Percentiles rank a stretch among this genome's conserved stretches.
Conservation (phyloP, 805 yeast species). For the Maudiozyma turicensis region DNA sequence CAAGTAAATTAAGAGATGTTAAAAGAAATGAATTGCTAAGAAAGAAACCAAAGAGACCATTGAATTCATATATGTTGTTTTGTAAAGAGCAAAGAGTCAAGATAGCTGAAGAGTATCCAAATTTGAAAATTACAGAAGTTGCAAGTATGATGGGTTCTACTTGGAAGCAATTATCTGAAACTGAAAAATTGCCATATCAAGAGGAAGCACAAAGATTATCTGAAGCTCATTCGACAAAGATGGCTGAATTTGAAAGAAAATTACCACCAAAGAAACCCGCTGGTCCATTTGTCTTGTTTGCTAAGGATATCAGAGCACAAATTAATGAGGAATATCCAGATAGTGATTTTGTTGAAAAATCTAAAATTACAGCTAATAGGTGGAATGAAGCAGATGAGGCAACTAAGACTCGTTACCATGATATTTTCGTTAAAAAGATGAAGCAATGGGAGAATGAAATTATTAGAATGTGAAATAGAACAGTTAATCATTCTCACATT, state of each 20-base stretch:
- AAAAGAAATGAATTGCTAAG: constrained; percentile 12
- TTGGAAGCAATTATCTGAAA: constrained; percentile 69
- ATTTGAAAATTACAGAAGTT: constrained; percentile 20
- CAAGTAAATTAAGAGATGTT: constrained; percentile 8
- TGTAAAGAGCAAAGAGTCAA: constrained; percentile 11
- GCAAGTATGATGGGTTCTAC: constrained; percentile 63
- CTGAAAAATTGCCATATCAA: constrained; percentile 67
- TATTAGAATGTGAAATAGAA: not conserved
- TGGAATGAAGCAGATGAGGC: constrained; percentile 18
- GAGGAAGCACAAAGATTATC: constrained; percentile 26
- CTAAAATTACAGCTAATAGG: constrained; percentile 17
- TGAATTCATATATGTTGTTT: constrained; percentile 19
- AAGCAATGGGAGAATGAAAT: constrained; percentile 5
- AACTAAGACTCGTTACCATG: constrained; percentile 18
- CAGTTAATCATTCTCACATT: not conserved
- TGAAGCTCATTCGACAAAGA: constrained; percentile 9
- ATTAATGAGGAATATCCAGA: constrained; percentile 12
- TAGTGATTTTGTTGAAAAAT: constrained; percentile 11
- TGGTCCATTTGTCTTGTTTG: constrained; percentile 20
- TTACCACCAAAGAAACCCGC: constrained; percentile 26
- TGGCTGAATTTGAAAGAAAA: constrained; percentile 6
- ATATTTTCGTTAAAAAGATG: constrained; percentile 16
- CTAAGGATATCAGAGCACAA: constrained; percentile 14
- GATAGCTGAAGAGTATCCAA: constrained; percentile 13
- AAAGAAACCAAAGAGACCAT: constrained; percentile 22